Base-by-base conservation (phyloP, 1,139 yeast species). In the Taphrina populina region DNA sequence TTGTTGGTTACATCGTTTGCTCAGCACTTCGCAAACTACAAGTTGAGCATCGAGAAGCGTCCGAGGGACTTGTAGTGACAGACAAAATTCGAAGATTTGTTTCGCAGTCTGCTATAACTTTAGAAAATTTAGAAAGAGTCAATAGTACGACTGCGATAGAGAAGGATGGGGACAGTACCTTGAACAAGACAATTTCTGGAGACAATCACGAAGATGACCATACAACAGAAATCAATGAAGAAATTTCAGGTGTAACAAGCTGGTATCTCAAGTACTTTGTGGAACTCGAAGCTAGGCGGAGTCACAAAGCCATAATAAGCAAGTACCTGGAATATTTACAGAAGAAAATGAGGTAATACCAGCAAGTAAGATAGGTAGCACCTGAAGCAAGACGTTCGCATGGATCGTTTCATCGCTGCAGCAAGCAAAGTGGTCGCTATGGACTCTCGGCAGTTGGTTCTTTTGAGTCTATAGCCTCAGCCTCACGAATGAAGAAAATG, bases 261-360 rank as follows among this genome's bases (percentile, higher is more conserved):
- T 49, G 54, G 54, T 49, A 49, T 29, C 34, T 49, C 26, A 27
- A 39, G 26, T 49, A 24, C 46, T 49, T 49, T 32, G 46, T 39
- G 3, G 54, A 27, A 17, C 8, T 23, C 0, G 54, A 49, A 30
- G 54, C 54, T 3, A 5, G 30, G 11, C 13, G 27, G 5, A 21
- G 39, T n/a, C 54, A 49, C 17, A 30, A 37, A 19, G 13, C 11
- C 2, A 21, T 32, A 20, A 32, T 49, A 19, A 1, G 19, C 32
- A 19, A 13, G 4, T 49, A 49, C 26, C 23, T 21, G 3, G 32
- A 37, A 6, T 37, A 39, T 19, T 34, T 45, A 29, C 8, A 7
- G 8, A 34, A 17, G 23, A 10, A 34, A 13, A n/a, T n/a, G n/a
- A n/a, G n/a, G n/a, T n/a, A n/a, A n/a, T n/a, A n/a, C n/a, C n/a